These are phyloP conservation scores for Penicillium goetzii DNA, from an alignment of 495 filamentous ascomycete genomes.

Conservation along the genomic window DNA sequence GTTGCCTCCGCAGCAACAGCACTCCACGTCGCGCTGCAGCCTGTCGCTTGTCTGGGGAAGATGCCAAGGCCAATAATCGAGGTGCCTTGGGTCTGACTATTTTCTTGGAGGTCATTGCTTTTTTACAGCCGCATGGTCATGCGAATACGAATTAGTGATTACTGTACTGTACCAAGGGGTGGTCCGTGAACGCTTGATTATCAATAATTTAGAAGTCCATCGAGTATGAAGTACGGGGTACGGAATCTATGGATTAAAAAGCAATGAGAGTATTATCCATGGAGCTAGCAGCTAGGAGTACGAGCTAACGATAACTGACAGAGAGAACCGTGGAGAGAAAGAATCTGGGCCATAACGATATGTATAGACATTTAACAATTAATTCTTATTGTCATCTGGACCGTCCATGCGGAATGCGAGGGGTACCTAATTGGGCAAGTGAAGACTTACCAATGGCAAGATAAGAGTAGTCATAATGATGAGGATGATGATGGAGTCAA, in stretches of 20 bases:
- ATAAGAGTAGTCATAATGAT: slow-evolving; percentile 2
- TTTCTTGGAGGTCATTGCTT: slow-evolving; percentile 3
- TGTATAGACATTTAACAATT: neutral
- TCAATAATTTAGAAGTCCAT: neutral
- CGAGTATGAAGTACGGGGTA: neutral
- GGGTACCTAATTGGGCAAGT: neutral
- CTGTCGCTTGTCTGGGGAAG: slow-evolving; percentile 2
- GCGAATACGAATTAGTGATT: neutral
- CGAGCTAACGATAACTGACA: neutral
- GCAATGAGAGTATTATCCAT: neutral
- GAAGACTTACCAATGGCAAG: neutral
- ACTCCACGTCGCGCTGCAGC: slow-evolving; percentile 1
- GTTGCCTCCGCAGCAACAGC: slow-evolving; percentile 3
- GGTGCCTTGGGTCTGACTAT: neutral
- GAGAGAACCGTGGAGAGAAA: neutral
- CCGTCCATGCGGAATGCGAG: neutral
- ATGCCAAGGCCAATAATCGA: slow-evolving; percentile 7
- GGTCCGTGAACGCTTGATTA: neutral
- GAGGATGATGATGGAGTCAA: neutral
- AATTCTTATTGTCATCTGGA: neutral
- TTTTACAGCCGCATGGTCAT: slow-evolving; percentile 4
- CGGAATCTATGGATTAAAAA: neutral
- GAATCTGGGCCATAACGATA: neutral
- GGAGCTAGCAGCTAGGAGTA: neutral
- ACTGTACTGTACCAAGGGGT: neutral